Evolutionary conservation across 345 rosid species (phyloP).

Genomic region (Eucalyptus globulus): DNA sequence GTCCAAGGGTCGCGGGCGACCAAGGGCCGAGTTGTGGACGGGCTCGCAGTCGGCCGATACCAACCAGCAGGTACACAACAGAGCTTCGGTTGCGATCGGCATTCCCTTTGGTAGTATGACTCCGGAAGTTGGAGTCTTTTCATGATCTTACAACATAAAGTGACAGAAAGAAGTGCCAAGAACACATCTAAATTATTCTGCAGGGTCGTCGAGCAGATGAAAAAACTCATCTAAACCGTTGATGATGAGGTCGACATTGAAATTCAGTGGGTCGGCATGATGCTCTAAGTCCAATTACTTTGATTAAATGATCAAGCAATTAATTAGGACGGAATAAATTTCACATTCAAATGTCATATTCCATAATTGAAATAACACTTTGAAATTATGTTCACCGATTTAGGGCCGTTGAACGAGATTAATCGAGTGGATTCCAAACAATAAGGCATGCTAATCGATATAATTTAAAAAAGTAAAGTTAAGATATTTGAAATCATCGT

Average conservation of each 20-base stretch:
- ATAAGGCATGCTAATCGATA: fast-evolving
- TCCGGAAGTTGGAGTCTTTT: too few relatives aligned
- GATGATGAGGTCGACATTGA: neutral
- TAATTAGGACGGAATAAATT: too few relatives aligned
- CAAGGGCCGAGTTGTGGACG: neutral
- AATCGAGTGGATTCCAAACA: fast-evolving
- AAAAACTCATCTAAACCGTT: too few relatives aligned
- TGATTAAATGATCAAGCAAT: neutral
- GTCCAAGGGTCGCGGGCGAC: neutral
- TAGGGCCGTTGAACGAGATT: neutral
- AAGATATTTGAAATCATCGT: neutral
- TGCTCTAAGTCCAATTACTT: neutral
- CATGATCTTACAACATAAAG: neutral
- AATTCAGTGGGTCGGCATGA: too few relatives aligned
- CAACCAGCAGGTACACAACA: neutral
- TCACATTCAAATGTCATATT: neutral
- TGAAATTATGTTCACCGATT: too few relatives aligned
- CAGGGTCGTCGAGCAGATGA: too few relatives aligned
- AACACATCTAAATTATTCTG: too few relatives aligned
- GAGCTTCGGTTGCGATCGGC: neutral
- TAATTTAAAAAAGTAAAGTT: too few relatives aligned
- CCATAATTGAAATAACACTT: too few relatives aligned
- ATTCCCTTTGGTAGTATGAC: too few relatives aligned
- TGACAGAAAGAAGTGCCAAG: neutral
- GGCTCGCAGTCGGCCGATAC: neutral